A percentile compares a stretch with the other conserved stretches of the same genome.
These are phyloP conservation scores for Casaregolazyma lundiana DNA, from an alignment of 1,139 yeast species.

Conservation along the genomic window DNA sequence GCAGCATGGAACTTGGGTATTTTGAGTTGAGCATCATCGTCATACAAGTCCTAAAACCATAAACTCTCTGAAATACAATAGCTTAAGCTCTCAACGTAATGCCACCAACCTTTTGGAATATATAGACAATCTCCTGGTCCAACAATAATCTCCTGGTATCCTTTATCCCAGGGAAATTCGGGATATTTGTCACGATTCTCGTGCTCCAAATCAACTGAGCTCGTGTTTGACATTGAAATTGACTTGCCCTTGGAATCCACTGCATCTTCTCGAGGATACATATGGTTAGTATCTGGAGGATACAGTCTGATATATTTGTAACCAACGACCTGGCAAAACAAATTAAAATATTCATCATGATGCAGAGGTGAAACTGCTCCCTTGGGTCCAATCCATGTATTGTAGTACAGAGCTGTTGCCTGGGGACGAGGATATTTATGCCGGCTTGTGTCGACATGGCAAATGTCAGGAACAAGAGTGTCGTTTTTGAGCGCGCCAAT, in stretches of 20 bases:
- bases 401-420: conserved; percentile 14
- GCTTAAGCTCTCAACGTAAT: conserved; percentile 22
- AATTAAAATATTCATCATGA: conserved; percentile 23
- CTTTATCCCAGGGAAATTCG: conserved; percentile 23
- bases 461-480: conserved; percentile 20
- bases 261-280: conserved; percentile 15
- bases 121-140: conserved; percentile 27
- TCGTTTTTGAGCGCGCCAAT: conserved; percentile 20
- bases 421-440: conserved; percentile 11
- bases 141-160: conserved; percentile 21
- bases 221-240: conserved; percentile 21
- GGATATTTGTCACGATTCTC: conserved; percentile 18
- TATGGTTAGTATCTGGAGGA: conserved; percentile 12
- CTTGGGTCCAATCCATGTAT: conserved; percentile 28
- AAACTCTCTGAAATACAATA: conserved; percentile 25
- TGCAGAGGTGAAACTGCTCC: conserved; percentile 28
- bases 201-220: conserved; percentile 19
- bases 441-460: conserved; percentile 12
- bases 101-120: conserved; percentile 30
- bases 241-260: neutral
- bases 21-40: conserved; percentile 12
- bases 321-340: conserved; percentile 27
- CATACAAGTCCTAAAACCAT: conserved; percentile 23
- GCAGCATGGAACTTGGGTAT: conserved; percentile 34
- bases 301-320: conserved; percentile 26